Evolutionary conservation across 495 filamentous ascomycete genomes (phyloP).

Genomic region (Penicillium coprophilum): DNA sequence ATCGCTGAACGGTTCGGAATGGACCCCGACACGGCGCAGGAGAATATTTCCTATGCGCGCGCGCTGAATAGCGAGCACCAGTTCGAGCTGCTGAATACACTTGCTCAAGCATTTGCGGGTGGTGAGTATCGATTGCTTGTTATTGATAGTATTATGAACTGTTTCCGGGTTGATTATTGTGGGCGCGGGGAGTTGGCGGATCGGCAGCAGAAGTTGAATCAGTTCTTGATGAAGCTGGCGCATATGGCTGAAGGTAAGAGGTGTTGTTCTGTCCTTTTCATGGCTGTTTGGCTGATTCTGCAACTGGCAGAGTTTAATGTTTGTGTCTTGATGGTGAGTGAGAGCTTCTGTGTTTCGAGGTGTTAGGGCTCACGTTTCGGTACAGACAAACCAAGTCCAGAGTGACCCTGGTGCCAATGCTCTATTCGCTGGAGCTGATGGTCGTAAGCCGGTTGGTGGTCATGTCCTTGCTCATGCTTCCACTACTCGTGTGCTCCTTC

Average conservation of each 20-base stretch:
- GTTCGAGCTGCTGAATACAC: slow-evolving; percentile 64
- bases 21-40: slow-evolving; percentile 62
- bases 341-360: background rate
- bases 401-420: slow-evolving; percentile 78
- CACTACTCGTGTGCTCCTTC: slow-evolving; percentile 68
- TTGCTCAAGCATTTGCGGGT: slow-evolving; percentile 63
- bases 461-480: slow-evolving; percentile 81
- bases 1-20: slow-evolving; percentile 75
- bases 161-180: slow-evolving; percentile 72
- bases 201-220: slow-evolving; percentile 72
- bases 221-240: slow-evolving; percentile 66
- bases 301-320: slow-evolving; percentile 67
- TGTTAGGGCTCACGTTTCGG: background rate
- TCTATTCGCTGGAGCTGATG: slow-evolving; percentile 77
- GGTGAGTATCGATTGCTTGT: slow-evolving; percentile 72
- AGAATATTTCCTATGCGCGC: slow-evolving; percentile 74
- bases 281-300: slow-evolving; percentile 9
- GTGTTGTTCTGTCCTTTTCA: background rate
- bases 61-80: slow-evolving; percentile 77
- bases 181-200: slow-evolving; percentile 76
- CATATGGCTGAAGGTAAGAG: slow-evolving; percentile 69
- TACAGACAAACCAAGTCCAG: slow-evolving; percentile 77
- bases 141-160: slow-evolving; percentile 78
- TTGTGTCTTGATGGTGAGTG: slow-evolving; percentile 65
- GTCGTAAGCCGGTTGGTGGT: slow-evolving; percentile 71